Base-by-base conservation (phyloP, 1,284 basidiomycete species). In the Thecaphora thlaspeos region DNA sequence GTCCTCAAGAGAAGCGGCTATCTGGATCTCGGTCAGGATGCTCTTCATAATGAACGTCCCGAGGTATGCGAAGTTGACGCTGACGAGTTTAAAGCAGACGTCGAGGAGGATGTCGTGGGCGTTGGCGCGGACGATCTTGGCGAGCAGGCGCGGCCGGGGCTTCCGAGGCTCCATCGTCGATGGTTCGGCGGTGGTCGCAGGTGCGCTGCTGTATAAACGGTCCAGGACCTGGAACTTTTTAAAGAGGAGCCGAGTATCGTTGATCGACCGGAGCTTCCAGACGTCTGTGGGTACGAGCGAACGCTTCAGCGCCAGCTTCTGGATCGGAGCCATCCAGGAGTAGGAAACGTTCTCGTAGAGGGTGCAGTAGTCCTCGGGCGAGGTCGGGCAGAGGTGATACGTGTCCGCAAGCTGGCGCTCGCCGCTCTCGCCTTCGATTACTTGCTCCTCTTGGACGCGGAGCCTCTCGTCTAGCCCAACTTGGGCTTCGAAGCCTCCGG, bases 241-340 rank as follows among this genome's bases (percentile, higher is more conserved):
- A 15, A 45, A 68, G 15, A 72, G 61, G 9, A 69, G 48, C 3
- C 59, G 48, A 24, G 61, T 65, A 43, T 70, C 59, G 28, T 72
- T 72, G 55, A 72, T 61, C 23, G 51, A 47, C 9, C 68, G 43
- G 7, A 72, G 53, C 12, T 62, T 49, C 70, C 70, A 72, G 1
- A 72, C 53, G 30, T 72, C 70, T 30, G 65, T 60, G 0, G 70
- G 64, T 2, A 51, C 44, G 26, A 72, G 56, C 0, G 70, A 51
- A 1, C 70, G 54, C 7, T 42, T 34, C 4, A 68, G 51, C 2
- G 70, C 48, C 9, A 72, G 61, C 9, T 32, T 46, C 34, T 70
- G 68, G 18, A 72, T 68, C 9, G 53, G 54, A 10, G 56, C 55
- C 70, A 72, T 72, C 70, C 70, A 72, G 10, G 58, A 49, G 42